Conservation (phyloP, 164 flowering plant species). For the Annona squamosa region DNA sequence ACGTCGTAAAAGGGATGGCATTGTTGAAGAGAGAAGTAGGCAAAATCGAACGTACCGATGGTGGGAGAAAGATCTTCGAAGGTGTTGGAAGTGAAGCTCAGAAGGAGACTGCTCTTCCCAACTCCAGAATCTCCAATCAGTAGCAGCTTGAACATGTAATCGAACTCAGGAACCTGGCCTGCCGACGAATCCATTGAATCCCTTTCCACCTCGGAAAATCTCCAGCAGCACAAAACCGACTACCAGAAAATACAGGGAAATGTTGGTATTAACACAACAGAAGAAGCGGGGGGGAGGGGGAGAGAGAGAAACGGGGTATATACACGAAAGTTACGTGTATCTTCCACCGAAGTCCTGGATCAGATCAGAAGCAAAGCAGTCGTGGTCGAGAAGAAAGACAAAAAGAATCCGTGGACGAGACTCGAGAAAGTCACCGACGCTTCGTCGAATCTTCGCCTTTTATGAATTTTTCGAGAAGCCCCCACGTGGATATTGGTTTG, state of each 20-base stretch:
- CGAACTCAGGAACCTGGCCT: slow-evolving; percentile 26
- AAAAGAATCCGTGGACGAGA: neutral
- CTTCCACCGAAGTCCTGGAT: neutral
- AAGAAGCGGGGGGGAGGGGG: neutral
- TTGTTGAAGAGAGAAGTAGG: neutral
- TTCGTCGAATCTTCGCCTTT: neutral
- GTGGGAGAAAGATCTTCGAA: slow-evolving; percentile 76
- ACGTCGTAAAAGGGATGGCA: neutral
- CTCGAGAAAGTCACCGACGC: neutral
- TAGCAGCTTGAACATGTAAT: slow-evolving; percentile 79
- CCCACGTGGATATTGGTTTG: neutral
- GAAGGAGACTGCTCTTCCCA: slow-evolving; percentile 84
- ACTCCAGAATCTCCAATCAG: slow-evolving; percentile 87
- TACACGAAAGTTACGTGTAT: neutral
- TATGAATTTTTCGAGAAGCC: neutral
- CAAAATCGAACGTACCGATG: slow-evolving; percentile 42
- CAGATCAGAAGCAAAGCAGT: neutral
- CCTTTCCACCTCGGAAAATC: neutral
- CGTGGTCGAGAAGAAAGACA: neutral
- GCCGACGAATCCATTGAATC: slow-evolving; percentile 27
- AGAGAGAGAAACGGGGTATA: neutral
- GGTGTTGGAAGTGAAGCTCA: slow-evolving; percentile 60
- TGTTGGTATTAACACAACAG: neutral
- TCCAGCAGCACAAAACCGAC: neutral
- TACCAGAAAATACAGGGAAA: neutral